phyloP scores from a whole-genome alignment of 192 early-diverging fungal species.

The Coemansia sp. region DNA sequence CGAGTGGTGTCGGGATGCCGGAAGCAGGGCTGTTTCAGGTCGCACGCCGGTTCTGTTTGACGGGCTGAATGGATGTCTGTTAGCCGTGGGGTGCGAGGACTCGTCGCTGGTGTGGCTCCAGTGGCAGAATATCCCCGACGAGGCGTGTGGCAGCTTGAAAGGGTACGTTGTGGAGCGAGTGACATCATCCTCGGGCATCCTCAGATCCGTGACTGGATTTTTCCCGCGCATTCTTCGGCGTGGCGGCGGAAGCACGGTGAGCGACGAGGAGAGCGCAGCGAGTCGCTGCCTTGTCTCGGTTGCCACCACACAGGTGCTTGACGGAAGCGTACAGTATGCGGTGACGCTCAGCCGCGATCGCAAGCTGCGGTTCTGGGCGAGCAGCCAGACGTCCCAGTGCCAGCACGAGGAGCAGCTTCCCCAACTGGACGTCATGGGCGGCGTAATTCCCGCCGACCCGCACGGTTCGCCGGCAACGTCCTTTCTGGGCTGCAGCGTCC shows the following conservation, averaged over 20 bases:
- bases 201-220: conserved; percentile 36
- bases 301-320: conserved; percentile 34
- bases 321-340: conserved; percentile 31
- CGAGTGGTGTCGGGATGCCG: conserved; percentile 32
- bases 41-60: conserved; percentile 21
- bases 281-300: conserved; percentile 19
- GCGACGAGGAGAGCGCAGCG: conserved; percentile 11
- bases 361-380: conserved; percentile 49
- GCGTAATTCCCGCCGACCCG: conserved; percentile 31
- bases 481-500: conserved; percentile 16
- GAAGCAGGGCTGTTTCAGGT: conserved; percentile 1
- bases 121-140: conserved; percentile 21
- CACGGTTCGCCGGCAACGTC: conserved; percentile 13
- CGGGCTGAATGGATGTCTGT: conserved; percentile 10
- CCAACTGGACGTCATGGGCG: conserved; percentile 36
- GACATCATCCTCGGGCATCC: conserved; percentile 29
- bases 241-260: conserved; percentile 8
- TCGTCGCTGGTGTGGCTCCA: conserved; percentile 40
- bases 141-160: conserved; percentile 20
- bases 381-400: conserved; percentile 23
- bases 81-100: conserved; percentile 36
- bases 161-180: conserved; percentile 27
- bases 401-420: conserved; percentile 43
- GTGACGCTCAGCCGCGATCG: conserved; percentile 51
- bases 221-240: conserved; percentile 45